Conservation (phyloP, 2,329 filamentous ascomycete species). For the Colletotrichum incanum region DNA sequence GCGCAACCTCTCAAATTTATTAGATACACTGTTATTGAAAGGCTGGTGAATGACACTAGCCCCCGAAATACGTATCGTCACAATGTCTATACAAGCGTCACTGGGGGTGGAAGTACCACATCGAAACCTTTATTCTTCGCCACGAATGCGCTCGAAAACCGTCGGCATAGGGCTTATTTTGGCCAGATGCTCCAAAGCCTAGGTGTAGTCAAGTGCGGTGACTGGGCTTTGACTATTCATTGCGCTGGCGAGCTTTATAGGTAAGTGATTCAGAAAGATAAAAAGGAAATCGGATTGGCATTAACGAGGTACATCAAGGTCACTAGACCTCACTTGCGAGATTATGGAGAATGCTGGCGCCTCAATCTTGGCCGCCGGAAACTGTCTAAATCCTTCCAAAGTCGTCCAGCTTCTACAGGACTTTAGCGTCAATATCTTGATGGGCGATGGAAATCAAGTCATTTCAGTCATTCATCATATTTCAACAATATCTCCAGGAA, state of each 20-base stretch:
- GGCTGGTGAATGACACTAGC: constrained; percentile 54
- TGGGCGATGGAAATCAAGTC: constrained; percentile 57
- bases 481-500: constrained; percentile 47
- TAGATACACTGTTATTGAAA: constrained; percentile 54
- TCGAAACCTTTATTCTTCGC: constrained; percentile 57
- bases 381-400: constrained; percentile 46
- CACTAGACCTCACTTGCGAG: constrained; percentile 58
- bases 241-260: constrained; percentile 56
- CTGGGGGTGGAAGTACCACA: constrained; percentile 55
- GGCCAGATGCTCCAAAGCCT: constrained; percentile 51
- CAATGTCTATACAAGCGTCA: constrained; percentile 57
- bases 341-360: constrained; percentile 59
- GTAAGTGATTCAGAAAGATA: constrained; percentile 43
- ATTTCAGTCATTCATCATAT: constrained; percentile 55
- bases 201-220: constrained; percentile 52
- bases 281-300: not conserved
- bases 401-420: constrained; percentile 49
- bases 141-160: constrained; percentile 58
- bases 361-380: constrained; percentile 56
- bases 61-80: constrained; percentile 56
- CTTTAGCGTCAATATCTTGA: constrained; percentile 56
- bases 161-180: constrained; percentile 54
- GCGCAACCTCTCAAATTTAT: too few species aligned
- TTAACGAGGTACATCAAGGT: constrained; percentile 42
- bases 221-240: constrained; percentile 59